Base-by-base conservation (phyloP, 768 basidiomycete genomes). In the Lactarius pseudohatsudake region DNA sequence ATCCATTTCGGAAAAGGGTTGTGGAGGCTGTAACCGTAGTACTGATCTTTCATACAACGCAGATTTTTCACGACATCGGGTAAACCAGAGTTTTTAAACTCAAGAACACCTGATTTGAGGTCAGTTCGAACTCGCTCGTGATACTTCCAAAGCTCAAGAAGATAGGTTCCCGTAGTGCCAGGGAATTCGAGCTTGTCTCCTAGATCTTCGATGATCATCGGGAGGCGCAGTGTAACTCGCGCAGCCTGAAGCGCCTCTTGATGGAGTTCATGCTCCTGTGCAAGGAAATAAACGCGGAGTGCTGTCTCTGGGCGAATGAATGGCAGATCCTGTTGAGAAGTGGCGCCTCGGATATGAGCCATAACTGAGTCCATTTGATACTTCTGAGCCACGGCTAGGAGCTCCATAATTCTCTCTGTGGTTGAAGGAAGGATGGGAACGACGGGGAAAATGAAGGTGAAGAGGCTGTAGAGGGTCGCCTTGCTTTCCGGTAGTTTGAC, bases 381-480 rank as follows among this genome's bases (percentile, higher is more conserved):
- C 26, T 38, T 59, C 16, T 63, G 57, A 0, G 66, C 66, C 4
- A 55, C 62, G 4, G 15, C 54, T n/a, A 67, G 32, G 34, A 63
- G 61, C 13, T 57, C 41, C 45, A 63, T 63, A 0, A 7, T 47
- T 28, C 30, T 50, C 30, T 67, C 66, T 3, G 40, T 22, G 15
- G 26, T 55, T 0, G 57, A 9, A 18, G 53, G 66, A 10, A 63
- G 22, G 50, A 45, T 0, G 10, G 53, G 38, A 4, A 32, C 2
- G 26, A 63, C 50, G 13, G 57, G 62, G 22, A 67, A 55, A 9
- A 63, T 45, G 20, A 67, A 63, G 6, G 66, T 67, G 57, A 67
- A 41, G 30, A 67, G 66, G 32, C 3, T 36, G 34, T 41, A 22
- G 30, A 63, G 57, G 40, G 50, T 63, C 4, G 6, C 13, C 5